phyloP scores from a whole-genome alignment of 1,284 basidiomycete species.

The Leccinum solheimii region DNA sequence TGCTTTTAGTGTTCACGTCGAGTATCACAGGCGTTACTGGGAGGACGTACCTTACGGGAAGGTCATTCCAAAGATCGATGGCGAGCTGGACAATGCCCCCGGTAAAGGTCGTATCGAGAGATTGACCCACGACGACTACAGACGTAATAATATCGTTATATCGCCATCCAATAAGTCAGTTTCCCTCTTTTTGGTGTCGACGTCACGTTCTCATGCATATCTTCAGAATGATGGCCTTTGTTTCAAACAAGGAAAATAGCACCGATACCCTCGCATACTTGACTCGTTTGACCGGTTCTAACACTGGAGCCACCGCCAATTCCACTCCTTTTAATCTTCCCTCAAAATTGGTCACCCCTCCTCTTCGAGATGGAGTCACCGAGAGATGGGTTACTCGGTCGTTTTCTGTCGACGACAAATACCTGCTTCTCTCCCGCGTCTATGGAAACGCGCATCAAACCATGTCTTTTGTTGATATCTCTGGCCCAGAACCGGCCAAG shows the following conservation, averaged over 20 bases:
- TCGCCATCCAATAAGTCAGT: constrained; percentile 38
- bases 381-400: constrained; percentile 29
- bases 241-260: constrained; percentile 39
- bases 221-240: constrained; percentile 35
- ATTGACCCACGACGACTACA: constrained; percentile 38
- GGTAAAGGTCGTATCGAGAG: constrained; percentile 40
- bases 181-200: not conserved
- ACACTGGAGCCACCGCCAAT: constrained; percentile 28
- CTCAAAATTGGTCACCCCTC: constrained; percentile 35
- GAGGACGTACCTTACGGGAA: constrained; percentile 31
- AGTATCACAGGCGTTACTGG: constrained; percentile 39
- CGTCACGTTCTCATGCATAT: constrained; percentile 4
- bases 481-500: constrained; percentile 22
- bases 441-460: constrained; percentile 31
- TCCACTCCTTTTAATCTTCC: constrained; percentile 30
- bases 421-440: constrained; percentile 30
- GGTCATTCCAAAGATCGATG: constrained; percentile 33
- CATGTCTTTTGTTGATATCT: constrained; percentile 37
- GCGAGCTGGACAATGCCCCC: constrained; percentile 38
- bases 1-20: not conserved
- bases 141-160: constrained; percentile 29
- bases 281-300: constrained; percentile 30
- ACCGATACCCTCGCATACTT: constrained; percentile 38
- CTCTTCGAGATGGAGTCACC: constrained; percentile 30
- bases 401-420: constrained; percentile 38